Conservation (phyloP, 495 filamentous ascomycete species). For the Xylaria curta region DNA sequence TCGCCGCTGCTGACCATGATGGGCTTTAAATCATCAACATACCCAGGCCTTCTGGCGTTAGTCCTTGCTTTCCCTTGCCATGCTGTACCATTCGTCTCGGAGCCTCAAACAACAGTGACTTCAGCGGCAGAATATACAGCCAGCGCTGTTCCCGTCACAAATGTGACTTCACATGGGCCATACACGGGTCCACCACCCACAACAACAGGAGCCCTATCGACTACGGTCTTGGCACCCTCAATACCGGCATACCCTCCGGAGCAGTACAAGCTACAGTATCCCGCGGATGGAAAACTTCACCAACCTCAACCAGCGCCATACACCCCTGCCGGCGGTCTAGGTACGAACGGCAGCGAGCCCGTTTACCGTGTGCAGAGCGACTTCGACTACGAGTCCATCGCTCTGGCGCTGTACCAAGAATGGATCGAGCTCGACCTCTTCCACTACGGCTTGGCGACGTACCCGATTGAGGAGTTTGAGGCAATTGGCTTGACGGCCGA, state of each 20-base stretch:
- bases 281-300: conserved; percentile 71
- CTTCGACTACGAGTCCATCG: conserved; percentile 76
- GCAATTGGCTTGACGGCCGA: conserved; percentile 69
- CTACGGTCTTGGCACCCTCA: conserved; percentile 52
- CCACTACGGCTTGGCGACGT: conserved; percentile 75
- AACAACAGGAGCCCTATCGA: conserved; percentile 64
- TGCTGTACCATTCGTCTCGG: conserved; percentile 46
- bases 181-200: conserved; percentile 65
- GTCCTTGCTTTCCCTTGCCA: conserved; percentile 27
- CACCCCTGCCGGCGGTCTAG: conserved; percentile 75
- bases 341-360: conserved; percentile 78
- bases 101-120: conserved; percentile 44
- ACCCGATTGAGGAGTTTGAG: conserved; percentile 73
- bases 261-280: conserved; percentile 66
- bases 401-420: conserved; percentile 78
- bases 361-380: conserved; percentile 75
- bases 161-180: conserved; percentile 59
- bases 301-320: conserved; percentile 73
- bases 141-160: conserved; percentile 38
- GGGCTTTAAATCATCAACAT: conserved; percentile 26
- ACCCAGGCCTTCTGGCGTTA: conserved; percentile 34
- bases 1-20: conserved; percentile 28
- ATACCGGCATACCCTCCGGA: conserved; percentile 56
- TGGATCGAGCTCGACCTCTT: conserved; percentile 91
- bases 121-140: conserved; percentile 34